Base-by-base conservation (phyloP, 2,329 filamentous ascomycete genomes). In the Ramularia collo-cygni region DNA sequence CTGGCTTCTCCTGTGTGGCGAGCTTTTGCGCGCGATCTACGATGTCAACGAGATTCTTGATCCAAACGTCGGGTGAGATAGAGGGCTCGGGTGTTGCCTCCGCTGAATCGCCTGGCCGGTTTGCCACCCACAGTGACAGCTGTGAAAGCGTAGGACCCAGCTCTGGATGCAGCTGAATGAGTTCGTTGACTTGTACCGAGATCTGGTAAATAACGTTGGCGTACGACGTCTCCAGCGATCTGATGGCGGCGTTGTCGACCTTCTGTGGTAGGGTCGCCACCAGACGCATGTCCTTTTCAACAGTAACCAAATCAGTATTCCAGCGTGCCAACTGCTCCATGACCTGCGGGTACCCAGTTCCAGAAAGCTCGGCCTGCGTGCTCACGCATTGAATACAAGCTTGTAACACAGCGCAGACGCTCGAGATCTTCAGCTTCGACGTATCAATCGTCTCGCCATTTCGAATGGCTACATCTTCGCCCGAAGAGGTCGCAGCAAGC, bases 61-160 rank as follows among this genome's bases (percentile, higher is more conserved):
- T 19, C 8, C 17, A 21, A 33, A 12, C 9, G 19, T 33, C 31
- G 9, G 31, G 13, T 18, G 31, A 17, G 21, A 24, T 24, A 6
- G 21, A 10, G 6, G 21, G 21, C 6, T 24, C 21, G 21, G 21
- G 6, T 24, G 21, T 10, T 10, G 6, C 21, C 21, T 24, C 10
- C 6, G 21, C 21, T 6, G 21, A 6, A 16, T 16, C 19, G 31
- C 12, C 19, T 7, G 31, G 19, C 8, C 16, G 14, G 31, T 16
- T 17, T 33, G 16, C 19, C 7, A 29, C 15, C 70, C 44, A 35
- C 54, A 50, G 18, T 14, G 19, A 28, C 18, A 51, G 30, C 10
- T 53, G 52, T 8, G 32, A 38, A n/a, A 55, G 37, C n/a, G 51
- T 33, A 28, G 52, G 51, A 15, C 34, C 47, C 21, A 55, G 47